Percentiles rank a stretch among this genome's conserved stretches.
Conservation (phyloP, 2,329 filamentous ascomycete genomes). For the Grosmannia huntii region DNA sequence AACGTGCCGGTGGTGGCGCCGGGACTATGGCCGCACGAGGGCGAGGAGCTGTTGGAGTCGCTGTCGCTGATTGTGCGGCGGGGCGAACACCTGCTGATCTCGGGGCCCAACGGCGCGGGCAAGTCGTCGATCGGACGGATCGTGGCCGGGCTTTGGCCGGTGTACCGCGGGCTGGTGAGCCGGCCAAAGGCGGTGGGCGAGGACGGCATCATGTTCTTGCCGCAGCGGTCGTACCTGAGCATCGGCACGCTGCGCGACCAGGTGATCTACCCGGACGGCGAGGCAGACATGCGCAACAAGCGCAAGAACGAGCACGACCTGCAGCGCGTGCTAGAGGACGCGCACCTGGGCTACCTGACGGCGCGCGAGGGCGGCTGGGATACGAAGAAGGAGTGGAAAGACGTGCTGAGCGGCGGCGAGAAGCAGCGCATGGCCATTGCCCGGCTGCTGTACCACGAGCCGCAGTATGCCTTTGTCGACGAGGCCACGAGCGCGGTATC, state of each 20-base stretch:
- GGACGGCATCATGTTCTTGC: conserved; percentile 97
- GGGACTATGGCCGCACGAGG: conserved; percentile 73
- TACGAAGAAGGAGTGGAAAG: conserved; percentile 95
- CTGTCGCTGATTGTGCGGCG: conserved; percentile 80
- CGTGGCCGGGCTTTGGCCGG: conserved; percentile 87
- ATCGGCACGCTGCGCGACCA: conserved; percentile 90
- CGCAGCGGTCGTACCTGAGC: conserved; percentile 83
- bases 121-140: conserved; percentile 83
- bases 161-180: conserved; percentile 85
- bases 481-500: conserved; percentile 92
- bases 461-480: conserved; percentile 85
- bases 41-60: conserved; percentile 81
- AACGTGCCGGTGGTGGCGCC: conserved; percentile 89
- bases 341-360: conserved; percentile 76
- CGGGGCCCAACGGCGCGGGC: conserved; percentile 86
- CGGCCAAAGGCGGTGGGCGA: conserved; percentile 67
- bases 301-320: conserved; percentile 69
- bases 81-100: conserved; percentile 89
- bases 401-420: conserved; percentile 91
- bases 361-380: conserved; percentile 94
- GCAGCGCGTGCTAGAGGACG: conserved; percentile 65
- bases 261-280: conserved; percentile 93
- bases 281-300: conserved; percentile 80
- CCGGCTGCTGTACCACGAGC: conserved; percentile 84
- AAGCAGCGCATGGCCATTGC: conserved; percentile 94